Conservation (phyloP, 1,139 yeast species). For the Debaryomyces udenii region DNA sequence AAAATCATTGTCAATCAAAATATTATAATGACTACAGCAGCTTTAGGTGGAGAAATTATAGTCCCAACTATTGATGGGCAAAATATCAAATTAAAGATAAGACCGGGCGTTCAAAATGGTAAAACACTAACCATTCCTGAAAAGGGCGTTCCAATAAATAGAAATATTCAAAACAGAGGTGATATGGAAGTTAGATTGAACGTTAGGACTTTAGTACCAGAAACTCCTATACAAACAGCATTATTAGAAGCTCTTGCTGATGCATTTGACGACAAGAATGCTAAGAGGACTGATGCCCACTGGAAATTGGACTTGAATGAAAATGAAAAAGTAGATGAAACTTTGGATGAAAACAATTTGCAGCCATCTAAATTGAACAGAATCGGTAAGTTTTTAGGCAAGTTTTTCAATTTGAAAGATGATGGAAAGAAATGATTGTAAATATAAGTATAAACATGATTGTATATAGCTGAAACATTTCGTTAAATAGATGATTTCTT, state of each 20-base stretch:
- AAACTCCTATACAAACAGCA: slow-evolving; percentile 88
- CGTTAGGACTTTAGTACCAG: slow-evolving; percentile 73
- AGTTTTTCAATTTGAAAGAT: slow-evolving; percentile 60
- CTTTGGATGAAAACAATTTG: slow-evolving; percentile 44
- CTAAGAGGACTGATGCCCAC: slow-evolving; percentile 68
- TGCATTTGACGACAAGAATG: slow-evolving; percentile 76
- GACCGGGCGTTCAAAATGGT: slow-evolving; percentile 84
- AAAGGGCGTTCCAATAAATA: slow-evolving; percentile 79
- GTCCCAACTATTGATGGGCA: slow-evolving; percentile 87
- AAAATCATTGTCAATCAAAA: slow-evolving; percentile 66
- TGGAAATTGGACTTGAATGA: slow-evolving; percentile 47
- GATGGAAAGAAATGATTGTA: slow-evolving; percentile 16
- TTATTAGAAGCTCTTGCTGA: slow-evolving; percentile 93
- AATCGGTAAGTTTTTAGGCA: slow-evolving; percentile 64
- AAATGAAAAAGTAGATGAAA: slow-evolving; percentile 22
- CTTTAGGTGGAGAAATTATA: slow-evolving; percentile 86
- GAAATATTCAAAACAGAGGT: slow-evolving; percentile 66
- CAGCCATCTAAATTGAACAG: slow-evolving; percentile 61
- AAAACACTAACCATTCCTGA: slow-evolving; percentile 76
- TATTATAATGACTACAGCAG: slow-evolving; percentile 93
- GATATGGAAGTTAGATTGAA: slow-evolving; percentile 76
- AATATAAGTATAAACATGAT: slow-evolving; percentile 11
- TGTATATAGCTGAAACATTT: slow-evolving; percentile 10
- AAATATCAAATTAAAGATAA: slow-evolving; percentile 74
- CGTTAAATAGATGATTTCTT: slow-evolving; percentile 7